These are phyloP conservation scores for Oldenlandia corymbosa DNA, from an alignment of 257 asterid species.

Conservation along the genomic window DNA sequence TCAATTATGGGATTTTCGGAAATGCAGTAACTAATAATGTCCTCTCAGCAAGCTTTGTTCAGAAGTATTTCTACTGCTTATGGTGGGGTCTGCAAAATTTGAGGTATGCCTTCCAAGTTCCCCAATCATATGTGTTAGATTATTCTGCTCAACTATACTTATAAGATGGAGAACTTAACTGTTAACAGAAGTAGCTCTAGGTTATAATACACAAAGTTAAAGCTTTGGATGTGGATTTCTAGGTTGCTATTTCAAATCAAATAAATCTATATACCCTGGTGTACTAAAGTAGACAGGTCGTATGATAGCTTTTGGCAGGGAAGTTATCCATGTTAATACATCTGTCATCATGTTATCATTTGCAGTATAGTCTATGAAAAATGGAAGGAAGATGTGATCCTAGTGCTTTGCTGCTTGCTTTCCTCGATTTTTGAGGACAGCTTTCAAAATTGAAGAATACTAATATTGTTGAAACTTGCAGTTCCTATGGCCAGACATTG, in stretches of 20 bases:
- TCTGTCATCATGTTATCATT: neutral
- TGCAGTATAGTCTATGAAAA: too few species aligned
- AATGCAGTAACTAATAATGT: conserved; percentile 60
- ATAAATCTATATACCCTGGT: too few species aligned
- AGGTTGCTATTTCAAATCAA: neutral
- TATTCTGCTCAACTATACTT: neutral
- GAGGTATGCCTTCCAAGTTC: conserved; percentile 37
- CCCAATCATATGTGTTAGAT: neutral
- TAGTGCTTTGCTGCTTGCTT: too few species aligned
- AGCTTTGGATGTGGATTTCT: neutral
- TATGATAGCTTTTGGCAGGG: neutral
- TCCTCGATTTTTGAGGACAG: neutral
- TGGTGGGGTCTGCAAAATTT: conserved; percentile 95
- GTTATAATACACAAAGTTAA: neutral
- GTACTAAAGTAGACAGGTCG: too few species aligned
- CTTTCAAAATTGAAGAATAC: neutral
- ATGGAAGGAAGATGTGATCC: too few species aligned
- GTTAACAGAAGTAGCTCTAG: neutral
- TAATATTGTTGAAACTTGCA: conserved; percentile 23
- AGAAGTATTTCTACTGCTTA: conserved; percentile 77
- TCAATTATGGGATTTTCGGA: conserved; percentile 64
- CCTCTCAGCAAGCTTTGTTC: conserved; percentile 53
- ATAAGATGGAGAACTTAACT: too few species aligned
- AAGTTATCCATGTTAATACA: neutral
- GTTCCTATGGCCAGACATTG: conserved; percentile 80